Conservation (phyloP, 495 filamentous ascomycete genomes). For the Penicillium canescens region DNA sequence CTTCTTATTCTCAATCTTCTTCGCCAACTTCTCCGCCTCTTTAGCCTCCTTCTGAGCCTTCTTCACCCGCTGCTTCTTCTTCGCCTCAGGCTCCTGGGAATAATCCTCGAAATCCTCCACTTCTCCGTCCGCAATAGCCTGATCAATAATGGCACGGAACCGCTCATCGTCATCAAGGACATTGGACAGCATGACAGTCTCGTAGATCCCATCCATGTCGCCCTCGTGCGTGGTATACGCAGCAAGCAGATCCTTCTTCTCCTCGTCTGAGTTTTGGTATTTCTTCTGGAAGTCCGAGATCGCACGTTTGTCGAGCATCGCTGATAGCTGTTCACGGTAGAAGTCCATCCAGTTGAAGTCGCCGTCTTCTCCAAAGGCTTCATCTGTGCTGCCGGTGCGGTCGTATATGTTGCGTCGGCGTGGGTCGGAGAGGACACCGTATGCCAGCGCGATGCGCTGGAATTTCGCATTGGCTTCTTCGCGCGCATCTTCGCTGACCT, state of each 20-base stretch:
- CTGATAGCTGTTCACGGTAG: constrained; percentile 77
- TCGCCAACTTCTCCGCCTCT: constrained; percentile 72
- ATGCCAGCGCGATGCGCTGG: constrained; percentile 89
- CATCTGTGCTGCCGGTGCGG: constrained; percentile 80
- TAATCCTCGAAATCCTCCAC: constrained; percentile 68
- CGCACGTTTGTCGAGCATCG: constrained; percentile 64
- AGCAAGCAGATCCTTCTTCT: constrained; percentile 70
- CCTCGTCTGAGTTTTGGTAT: constrained; percentile 89
- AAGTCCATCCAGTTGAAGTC: constrained; percentile 90
- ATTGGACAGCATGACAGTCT: constrained; percentile 81
- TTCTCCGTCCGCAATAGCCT: constrained; percentile 69
- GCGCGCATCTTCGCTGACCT: constrained; percentile 63
- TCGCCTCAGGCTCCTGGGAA: constrained; percentile 65
- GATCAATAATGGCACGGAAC: constrained; percentile 76
- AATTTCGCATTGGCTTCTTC: constrained; percentile 73
- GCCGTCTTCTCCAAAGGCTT: constrained; percentile 69
- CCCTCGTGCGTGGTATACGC: constrained; percentile 72
- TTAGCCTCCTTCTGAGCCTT: constrained; percentile 63
- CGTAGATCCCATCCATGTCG: constrained; percentile 73
- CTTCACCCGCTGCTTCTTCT: constrained; percentile 62
- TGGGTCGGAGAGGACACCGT: constrained; percentile 84
- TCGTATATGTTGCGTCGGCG: constrained; percentile 82
- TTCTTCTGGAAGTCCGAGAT: constrained; percentile 70
- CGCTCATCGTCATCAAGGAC: constrained; percentile 83
- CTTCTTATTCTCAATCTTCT: constrained; percentile 67